Conservation (phyloP, 495 filamentous ascomycete species). For the Hypoxylon fragiforme region DNA sequence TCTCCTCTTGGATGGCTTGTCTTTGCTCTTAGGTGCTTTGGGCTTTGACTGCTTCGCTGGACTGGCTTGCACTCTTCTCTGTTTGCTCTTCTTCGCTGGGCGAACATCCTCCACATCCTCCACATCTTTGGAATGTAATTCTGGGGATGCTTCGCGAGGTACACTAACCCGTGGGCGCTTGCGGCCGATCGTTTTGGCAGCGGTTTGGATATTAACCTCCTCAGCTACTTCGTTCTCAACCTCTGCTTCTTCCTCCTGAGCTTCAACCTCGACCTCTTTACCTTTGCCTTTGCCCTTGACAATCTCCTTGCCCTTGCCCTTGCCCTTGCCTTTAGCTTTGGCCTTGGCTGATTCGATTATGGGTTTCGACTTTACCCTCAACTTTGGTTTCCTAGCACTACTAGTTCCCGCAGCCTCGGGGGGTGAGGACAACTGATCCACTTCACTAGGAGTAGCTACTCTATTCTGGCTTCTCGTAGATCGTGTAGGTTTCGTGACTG, state of each 20-base stretch:
- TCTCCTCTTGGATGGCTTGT: conserved; percentile 23
- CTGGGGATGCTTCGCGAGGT: conserved; percentile 34
- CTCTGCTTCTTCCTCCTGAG: conserved; percentile 34
- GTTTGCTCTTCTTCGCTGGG: conserved; percentile 40
- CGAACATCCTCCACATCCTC: conserved; percentile 29
- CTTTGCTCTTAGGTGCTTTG: conserved; percentile 25
- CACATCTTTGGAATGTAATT: conserved; percentile 26
- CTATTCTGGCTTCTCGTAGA: conserved; percentile 30
- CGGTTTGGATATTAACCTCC: conserved; percentile 41
- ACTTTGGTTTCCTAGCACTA: conserved; percentile 34
- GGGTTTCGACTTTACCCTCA: conserved; percentile 9
- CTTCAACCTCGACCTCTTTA: conserved; percentile 20
- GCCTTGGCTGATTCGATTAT: conserved; percentile 12
- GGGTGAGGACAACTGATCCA: conserved; percentile 37
- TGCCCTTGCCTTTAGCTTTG: no score
- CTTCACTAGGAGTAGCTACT: conserved; percentile 17
- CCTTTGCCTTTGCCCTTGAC: conserved; percentile 7
- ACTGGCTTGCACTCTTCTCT: conserved; percentile 35
- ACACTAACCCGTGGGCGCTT: conserved; percentile 43
- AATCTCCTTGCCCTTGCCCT: conserved; percentile 6
- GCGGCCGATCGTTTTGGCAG: conserved; percentile 39
- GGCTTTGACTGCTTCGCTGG: conserved; percentile 45
- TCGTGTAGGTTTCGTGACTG: conserved; percentile 17
- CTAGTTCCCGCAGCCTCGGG: conserved; percentile 37
- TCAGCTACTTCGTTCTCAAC: conserved; percentile 28